phyloP scores from a whole-genome alignment of 2,329 filamentous ascomycete genomes.

The Westerdykella aurantiaca region DNA sequence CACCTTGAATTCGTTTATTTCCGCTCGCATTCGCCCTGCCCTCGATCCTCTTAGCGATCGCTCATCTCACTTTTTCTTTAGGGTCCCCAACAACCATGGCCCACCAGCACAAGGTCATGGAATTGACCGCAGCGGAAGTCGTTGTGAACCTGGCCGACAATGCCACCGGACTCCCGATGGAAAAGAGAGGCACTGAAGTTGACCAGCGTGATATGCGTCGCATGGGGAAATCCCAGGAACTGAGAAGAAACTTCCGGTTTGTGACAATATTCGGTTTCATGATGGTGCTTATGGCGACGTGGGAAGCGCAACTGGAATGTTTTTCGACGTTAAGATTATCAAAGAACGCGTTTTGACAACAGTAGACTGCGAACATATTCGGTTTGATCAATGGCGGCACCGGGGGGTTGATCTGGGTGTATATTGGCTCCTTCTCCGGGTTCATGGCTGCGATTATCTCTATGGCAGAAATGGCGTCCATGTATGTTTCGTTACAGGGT shows the following conservation, averaged over 20 bases:
- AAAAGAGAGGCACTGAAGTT: constrained; percentile 15
- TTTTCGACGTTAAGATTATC: neutral
- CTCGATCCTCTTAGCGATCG: too few relatives aligned
- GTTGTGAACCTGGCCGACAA: too few relatives aligned
- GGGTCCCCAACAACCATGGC: too few relatives aligned
- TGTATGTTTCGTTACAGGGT: constrained; percentile 1
- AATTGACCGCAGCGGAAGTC: too few relatives aligned
- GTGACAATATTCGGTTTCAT: constrained; percentile 24
- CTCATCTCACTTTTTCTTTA: too few relatives aligned
- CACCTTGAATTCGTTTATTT: too few relatives aligned
- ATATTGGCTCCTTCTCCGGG: constrained; percentile 17
- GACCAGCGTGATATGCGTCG: constrained; percentile 24
- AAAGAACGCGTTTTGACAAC: too few relatives aligned
- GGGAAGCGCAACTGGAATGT: constrained; percentile 19
- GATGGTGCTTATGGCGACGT: constrained; percentile 25
- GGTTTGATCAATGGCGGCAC: constrained; percentile 23
- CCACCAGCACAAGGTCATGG: too few relatives aligned
- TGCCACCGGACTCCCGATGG: neutral
- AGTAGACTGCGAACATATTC: neutral
- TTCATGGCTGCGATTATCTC: constrained; percentile 19
- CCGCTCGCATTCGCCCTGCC: too few relatives aligned
- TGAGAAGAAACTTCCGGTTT: constrained; percentile 22
- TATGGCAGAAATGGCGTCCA: constrained; percentile 28
- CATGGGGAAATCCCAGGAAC: constrained; percentile 25
- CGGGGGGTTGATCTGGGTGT: constrained; percentile 21